These are phyloP conservation scores for Alnus glutinosa DNA, from an alignment of 306 rosid genomes.

Conservation along the genomic window DNA sequence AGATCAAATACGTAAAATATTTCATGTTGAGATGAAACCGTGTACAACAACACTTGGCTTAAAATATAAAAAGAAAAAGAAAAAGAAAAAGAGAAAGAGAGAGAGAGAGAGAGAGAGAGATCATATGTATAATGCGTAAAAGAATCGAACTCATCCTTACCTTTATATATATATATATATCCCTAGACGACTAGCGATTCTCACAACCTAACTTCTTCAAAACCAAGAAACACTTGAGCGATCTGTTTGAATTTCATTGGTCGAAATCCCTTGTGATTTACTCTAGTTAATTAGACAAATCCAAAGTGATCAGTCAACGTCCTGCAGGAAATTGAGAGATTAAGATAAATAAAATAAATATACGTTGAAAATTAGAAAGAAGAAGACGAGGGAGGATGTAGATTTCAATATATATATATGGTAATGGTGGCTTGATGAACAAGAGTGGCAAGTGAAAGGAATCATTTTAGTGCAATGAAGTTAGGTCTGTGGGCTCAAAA, in stretches of 20 bases:
- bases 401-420: too few species aligned
- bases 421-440: conserved; percentile 26
- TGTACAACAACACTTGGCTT: too few species aligned
- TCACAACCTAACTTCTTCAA: conserved; percentile 4
- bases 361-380: too few species aligned
- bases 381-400: neutral
- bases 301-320: neutral
- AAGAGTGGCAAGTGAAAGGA: conserved; percentile 32
- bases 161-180: too few species aligned
- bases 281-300: conserved; percentile 2
- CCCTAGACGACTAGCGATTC: neutral
- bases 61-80: too few species aligned
- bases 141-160: too few species aligned
- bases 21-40: too few species aligned
- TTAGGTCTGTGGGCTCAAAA: conserved; percentile 22
- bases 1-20: too few species aligned
- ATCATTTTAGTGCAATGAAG: conserved; percentile 15
- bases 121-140: too few species aligned
- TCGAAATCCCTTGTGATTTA: conserved; percentile 5
- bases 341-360: neutral
- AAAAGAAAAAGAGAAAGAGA: too few species aligned
- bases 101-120: too few species aligned
- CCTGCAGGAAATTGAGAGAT: neutral
- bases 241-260: neutral
- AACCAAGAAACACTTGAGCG: conserved; percentile 9